Evolutionary conservation across 345 rosid species (phyloP).

Genomic region (Hypericum androsaemum): DNA sequence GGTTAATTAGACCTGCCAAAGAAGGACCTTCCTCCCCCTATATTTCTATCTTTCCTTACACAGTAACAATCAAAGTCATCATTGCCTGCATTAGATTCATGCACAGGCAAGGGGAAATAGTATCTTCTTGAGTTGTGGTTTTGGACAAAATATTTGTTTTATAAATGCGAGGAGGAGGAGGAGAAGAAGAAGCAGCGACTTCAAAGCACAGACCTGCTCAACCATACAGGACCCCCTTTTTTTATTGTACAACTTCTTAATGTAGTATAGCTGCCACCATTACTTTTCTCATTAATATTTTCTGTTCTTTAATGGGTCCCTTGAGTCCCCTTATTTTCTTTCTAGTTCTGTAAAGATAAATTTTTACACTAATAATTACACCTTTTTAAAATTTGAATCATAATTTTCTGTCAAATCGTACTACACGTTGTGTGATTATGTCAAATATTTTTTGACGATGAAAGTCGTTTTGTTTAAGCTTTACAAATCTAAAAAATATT

Average conservation of each 20-base stretch:
- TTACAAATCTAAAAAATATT: too few species aligned
- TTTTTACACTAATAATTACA: conserved; percentile 10
- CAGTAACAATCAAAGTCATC: conserved; percentile 41
- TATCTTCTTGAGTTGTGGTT: not conserved
- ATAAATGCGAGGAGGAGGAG: not conserved
- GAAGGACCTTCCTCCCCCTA: conserved; percentile 15
- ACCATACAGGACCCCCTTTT: conserved; percentile 35
- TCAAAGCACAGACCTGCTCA: conserved; percentile 75
- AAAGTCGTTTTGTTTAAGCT: too few species aligned
- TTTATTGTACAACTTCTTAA: conserved; percentile 75
- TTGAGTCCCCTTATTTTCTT: conserved; percentile 4
- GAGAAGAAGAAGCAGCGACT: not conserved
- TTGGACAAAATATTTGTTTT: conserved; percentile 16
- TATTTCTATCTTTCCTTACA: conserved; percentile 6
- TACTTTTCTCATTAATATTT: conserved; percentile 37
- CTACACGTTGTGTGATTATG: too few species aligned
- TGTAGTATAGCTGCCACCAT: conserved; percentile 67
- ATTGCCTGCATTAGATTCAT: conserved; percentile 35
- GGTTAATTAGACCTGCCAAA: conserved; percentile 30
- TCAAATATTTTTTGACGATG: too few species aligned
- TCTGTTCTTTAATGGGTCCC: conserved; percentile 1
- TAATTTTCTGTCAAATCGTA: too few species aligned
- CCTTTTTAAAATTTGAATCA: too few species aligned
- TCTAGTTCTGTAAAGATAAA: conserved; percentile 7
- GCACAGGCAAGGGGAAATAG: not conserved